phyloP scores from a whole-genome alignment of 306 rosid species.

The Castanopsis chinensis region DNA sequence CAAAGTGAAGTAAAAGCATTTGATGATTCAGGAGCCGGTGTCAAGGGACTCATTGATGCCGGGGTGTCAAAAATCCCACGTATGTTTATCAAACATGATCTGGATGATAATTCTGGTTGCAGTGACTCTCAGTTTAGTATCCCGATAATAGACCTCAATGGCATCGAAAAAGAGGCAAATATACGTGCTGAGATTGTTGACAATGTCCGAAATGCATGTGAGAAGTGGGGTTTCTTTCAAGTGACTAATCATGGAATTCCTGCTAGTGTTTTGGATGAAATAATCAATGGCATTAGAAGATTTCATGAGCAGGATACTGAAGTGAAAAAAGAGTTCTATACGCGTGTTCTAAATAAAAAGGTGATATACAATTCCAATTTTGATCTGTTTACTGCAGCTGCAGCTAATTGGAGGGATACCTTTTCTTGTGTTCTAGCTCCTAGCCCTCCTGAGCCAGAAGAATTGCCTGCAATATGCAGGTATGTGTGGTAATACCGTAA shows the following conservation, averaged over 20 bases:
- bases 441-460: slow-evolving; percentile 27
- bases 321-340: slow-evolving; percentile 27
- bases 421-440: slow-evolving; percentile 27
- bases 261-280: slow-evolving; percentile 24
- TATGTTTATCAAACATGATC: slow-evolving; percentile 25
- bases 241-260: slow-evolving; percentile 47
- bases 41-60: slow-evolving; percentile 45
- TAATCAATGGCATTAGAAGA: slow-evolving; percentile 29
- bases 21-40: slow-evolving; percentile 46
- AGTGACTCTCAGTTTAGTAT: slow-evolving; percentile 12
- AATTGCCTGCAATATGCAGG: slow-evolving; percentile 38
- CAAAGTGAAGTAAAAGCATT: slow-evolving; percentile 40
- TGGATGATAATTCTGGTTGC: background rate
- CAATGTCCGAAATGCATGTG: slow-evolving; percentile 19
- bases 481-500: background rate
- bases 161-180: slow-evolving; percentile 1
- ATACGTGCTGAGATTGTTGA: background rate
- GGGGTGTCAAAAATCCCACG: slow-evolving; percentile 40
- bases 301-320: slow-evolving; percentile 49
- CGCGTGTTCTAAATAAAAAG: background rate
- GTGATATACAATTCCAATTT: slow-evolving; percentile 31
- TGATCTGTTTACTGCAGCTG: slow-evolving; percentile 28
- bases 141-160: slow-evolving; percentile 35
- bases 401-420: slow-evolving; percentile 42
- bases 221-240: slow-evolving; percentile 48